phyloP scores from a whole-genome alignment of 169 alveolate genomes.

The Babesia gibsoni region DNA sequence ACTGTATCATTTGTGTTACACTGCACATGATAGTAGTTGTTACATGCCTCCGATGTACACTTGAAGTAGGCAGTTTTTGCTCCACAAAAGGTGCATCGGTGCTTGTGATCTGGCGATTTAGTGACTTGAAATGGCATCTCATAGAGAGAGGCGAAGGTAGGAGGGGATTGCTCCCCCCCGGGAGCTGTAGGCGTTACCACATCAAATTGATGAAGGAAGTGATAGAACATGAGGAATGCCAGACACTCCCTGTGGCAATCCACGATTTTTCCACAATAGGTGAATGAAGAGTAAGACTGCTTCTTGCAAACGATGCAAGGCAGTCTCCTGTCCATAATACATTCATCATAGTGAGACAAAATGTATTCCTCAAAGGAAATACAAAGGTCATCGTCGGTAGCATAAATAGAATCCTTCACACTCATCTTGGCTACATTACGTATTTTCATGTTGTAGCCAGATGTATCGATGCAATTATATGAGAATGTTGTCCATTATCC shows the following conservation, averaged over 20 bases:
- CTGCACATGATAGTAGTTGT: slow-evolving; percentile 31
- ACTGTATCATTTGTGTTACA: slow-evolving; percentile 34
- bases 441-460: too few species aligned
- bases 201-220: slow-evolving; percentile 26
- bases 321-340: neutral
- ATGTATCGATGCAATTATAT: too few species aligned
- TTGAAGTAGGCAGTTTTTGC: slow-evolving; percentile 44
- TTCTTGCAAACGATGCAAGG: slow-evolving; percentile 45
- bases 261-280: neutral
- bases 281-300: slow-evolving; percentile 8
- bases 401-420: neutral
- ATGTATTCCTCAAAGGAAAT: slow-evolving; percentile 44
- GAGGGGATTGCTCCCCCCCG: neutral
- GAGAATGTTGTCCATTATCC: too few species aligned
- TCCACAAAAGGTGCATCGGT: slow-evolving; percentile 40
- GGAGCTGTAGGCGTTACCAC: neutral
- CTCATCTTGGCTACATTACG: neutral
- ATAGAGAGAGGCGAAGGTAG: neutral
- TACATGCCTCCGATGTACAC: slow-evolving; percentile 37
- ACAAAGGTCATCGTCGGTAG: slow-evolving; percentile 4
- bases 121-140: neutral
- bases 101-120: neutral
- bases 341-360: slow-evolving; percentile 31
- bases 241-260: slow-evolving; percentile 43
- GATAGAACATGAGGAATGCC: slow-evolving; percentile 26